These are phyloP conservation scores for Funneliformis mosseae DNA, from an alignment of 192 early-diverging fungal genomes.

Conservation along the genomic window DNA sequence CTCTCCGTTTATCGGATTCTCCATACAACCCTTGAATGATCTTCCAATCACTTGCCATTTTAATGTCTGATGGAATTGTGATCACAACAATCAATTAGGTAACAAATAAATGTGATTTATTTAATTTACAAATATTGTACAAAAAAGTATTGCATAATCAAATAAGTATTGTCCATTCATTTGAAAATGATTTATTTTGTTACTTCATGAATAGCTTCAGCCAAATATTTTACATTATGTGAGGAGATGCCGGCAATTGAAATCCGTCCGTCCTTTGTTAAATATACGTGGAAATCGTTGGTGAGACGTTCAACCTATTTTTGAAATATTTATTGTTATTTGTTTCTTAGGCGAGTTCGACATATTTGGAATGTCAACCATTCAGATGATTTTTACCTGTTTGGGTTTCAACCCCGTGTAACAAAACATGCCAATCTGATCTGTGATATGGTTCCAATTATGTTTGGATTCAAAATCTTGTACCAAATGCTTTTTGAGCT, in stretches of 20 bases:
- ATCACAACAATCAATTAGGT: no score
- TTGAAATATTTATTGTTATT: not conserved
- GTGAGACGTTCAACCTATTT: constrained; percentile 73
- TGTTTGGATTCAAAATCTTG: constrained; percentile 78
- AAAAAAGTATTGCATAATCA: not conserved
- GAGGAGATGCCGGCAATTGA: constrained; percentile 95
- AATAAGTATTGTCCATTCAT: not conserved
- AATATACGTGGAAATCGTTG: constrained; percentile 86
- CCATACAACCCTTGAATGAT: no score
- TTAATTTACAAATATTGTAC: no score
- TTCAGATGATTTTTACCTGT: constrained; percentile 51
- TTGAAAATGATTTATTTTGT: constrained; percentile 65
- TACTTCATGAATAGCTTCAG: constrained; percentile 92
- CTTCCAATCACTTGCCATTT: no score
- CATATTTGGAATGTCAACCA: not conserved
- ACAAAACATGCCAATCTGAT: constrained; percentile 99
- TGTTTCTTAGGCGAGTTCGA: no score
- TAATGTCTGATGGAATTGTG: no score
- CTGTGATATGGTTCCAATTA: constrained; percentile 91
- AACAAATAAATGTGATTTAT: no score
- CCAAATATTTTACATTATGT: constrained; percentile 93
- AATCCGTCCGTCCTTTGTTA: constrained; percentile 94
- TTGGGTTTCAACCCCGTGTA: constrained; percentile 89
- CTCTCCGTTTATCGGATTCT: no score
- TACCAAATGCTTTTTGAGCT: constrained; percentile 76